Evolutionary conservation across 495 filamentous ascomycete species (phyloP), one percentile per base, ranked within the genome.

Genomic region (Penicillium coprophilum): DNA sequence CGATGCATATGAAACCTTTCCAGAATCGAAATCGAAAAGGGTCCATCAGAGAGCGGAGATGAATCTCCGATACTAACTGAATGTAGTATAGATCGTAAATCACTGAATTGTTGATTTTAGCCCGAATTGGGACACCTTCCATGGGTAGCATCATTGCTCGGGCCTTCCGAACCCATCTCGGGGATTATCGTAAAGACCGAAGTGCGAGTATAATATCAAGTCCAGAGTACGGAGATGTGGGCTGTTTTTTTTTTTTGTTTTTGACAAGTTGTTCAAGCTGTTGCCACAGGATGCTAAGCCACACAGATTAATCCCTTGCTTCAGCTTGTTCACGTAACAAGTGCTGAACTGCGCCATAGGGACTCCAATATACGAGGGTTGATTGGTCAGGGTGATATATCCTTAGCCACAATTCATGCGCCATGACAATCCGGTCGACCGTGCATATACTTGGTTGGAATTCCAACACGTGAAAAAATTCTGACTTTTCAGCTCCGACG

Each of bases 401-500:
- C 31, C 31, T 38, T 21, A 38, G 52, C 52, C 52, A 54, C 52
- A 53, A 24, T 24, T 27, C 24, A 23, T 52, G 50, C 50, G n/a
- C 50, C 12, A 45, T 54, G 52, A 45, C 32, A 36, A 38, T n/a
- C n/a, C n/a, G n/a, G n/a, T n/a, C n/a, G n/a, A n/a, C n/a, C n/a
- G n/a, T n/a, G n/a, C n/a, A n/a, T n/a, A n/a, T n/a, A n/a, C n/a
- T n/a, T n/a, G n/a, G n/a, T n/a, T n/a, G n/a, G n/a, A n/a, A n/a
- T n/a, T 24, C 43, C 36, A 28, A n/a, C 12, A 30, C 19, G 31
- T 43, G 50, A 58, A 58, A 58, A 58, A 58, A 58, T 24, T 58
- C 56, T 58, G 50, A 54, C 36, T 53, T 51, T 44, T 50, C 55
- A 46, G 55, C 43, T 13, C 47, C 54, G 55, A 53, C 36, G 36